phyloP scores from a whole-genome alignment of 139 green algal genomes.

The Micractinium conductrix region DNA sequence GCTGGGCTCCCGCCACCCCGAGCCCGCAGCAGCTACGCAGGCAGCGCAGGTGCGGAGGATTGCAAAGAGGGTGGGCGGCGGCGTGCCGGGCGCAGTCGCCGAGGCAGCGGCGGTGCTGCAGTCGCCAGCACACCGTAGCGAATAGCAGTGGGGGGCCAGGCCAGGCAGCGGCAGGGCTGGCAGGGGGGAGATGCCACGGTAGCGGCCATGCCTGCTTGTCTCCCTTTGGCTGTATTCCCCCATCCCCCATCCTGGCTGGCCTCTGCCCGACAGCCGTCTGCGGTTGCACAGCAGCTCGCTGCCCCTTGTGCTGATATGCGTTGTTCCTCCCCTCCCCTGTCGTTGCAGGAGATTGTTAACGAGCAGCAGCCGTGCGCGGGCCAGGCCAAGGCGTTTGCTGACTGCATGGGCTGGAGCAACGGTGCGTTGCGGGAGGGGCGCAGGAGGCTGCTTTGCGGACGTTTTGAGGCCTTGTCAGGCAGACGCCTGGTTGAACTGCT shows the following conservation, averaged over 20 bases:
- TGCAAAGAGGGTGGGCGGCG: background rate
- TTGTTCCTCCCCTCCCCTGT: background rate
- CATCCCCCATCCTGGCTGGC: background rate
- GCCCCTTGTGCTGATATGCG: background rate
- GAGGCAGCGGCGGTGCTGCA: background rate
- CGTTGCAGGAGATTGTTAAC: constrained; percentile 32
- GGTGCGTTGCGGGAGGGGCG: too few species aligned
- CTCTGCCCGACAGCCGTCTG: too few species aligned
- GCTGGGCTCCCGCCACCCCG: constrained; percentile 60
- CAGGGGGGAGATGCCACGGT: background rate
- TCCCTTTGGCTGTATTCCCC: background rate
- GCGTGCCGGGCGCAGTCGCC: background rate
- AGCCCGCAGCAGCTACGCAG: constrained; percentile 51
- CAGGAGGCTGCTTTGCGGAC: too few species aligned
- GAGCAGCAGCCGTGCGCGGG: constrained; percentile 37
- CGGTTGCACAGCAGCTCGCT: too few species aligned
- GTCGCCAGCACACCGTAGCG: too few species aligned
- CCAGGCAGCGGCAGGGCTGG: background rate
- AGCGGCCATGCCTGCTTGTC: background rate
- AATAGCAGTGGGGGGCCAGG: background rate
- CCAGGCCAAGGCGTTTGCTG: constrained; percentile 83
- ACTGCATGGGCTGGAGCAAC: constrained; percentile 78
- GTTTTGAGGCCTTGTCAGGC: too few species aligned
- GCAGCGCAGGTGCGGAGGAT: constrained; percentile 42
- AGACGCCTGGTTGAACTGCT: too few species aligned